Percentiles rank a stretch among this genome's conserved stretches.
Evolutionary conservation across 2,329 filamentous ascomycete species (phyloP).

Genomic region (Alternaria sp.): DNA sequence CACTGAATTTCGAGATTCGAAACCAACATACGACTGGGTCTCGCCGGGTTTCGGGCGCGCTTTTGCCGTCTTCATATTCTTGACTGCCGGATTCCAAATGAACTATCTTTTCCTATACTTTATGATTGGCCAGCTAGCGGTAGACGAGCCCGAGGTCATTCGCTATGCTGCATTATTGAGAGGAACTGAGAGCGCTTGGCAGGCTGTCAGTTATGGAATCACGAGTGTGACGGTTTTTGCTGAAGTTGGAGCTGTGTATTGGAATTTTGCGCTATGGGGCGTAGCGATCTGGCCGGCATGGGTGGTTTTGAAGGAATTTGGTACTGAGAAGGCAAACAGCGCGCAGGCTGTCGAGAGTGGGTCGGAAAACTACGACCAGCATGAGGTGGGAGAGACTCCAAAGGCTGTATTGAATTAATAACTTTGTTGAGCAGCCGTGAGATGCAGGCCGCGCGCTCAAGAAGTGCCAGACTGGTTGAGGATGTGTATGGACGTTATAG

Average conservation of each 20-base stretch:
- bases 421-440: neutral
- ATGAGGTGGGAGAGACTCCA: neutral
- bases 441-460: neutral
- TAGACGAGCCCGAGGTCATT: constrained; percentile 69
- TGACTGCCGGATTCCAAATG: constrained; percentile 72
- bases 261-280: constrained; percentile 75
- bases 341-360: neutral
- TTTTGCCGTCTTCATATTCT: constrained; percentile 73
- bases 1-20: constrained; percentile 65
- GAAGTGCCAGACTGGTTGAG: neutral
- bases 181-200: constrained; percentile 75
- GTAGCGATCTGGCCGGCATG: constrained; percentile 71
- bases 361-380: neutral
- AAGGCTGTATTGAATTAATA: neutral
- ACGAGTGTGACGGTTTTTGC: constrained; percentile 69
- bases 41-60: constrained; percentile 69
- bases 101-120: constrained; percentile 82
- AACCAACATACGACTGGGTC: constrained; percentile 72
- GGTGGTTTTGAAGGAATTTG: constrained; percentile 69
- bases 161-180: constrained; percentile 72
- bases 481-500: neutral
- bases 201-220: constrained; percentile 75
- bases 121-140: constrained; percentile 71
- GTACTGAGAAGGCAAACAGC: constrained; percentile 30
- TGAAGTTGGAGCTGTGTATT: constrained; percentile 71